phyloP scores from a whole-genome alignment of 495 filamentous ascomycete species.

The Ascodesmis nigricans region DNA sequence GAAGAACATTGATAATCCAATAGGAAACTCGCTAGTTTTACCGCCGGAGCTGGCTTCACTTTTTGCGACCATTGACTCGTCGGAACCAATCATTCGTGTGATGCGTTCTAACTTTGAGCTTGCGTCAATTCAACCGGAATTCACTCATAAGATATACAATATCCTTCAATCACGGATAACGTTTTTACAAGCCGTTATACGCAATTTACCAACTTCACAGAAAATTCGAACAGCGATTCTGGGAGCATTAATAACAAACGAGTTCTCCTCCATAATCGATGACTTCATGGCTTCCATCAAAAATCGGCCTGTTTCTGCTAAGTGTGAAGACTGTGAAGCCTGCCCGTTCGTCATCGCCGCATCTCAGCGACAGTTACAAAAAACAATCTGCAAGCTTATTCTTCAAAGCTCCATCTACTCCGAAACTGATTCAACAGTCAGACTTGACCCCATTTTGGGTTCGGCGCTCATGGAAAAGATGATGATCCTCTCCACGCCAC shows the following conservation, averaged over 20 bases:
- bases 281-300: constrained; percentile 7
- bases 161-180: constrained; percentile 6
- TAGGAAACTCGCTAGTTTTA: too few species aligned
- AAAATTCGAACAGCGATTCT: constrained; percentile 11
- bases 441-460: constrained; percentile 10
- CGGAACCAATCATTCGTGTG: constrained; percentile 8
- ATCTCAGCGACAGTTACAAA: constrained; percentile 9
- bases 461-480: constrained; percentile 13
- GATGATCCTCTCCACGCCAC: constrained; percentile 2
- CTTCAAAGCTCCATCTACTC: constrained; percentile 11
- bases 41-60: not conserved
- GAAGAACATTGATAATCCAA: not conserved
- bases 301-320: constrained; percentile 6
- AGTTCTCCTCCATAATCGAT: constrained; percentile 8
- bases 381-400: constrained; percentile 10
- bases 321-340: constrained; percentile 14
- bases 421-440: constrained; percentile 5
- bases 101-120: constrained; percentile 6
- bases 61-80: constrained; percentile 3
- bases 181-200: constrained; percentile 9
- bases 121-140: constrained; percentile 5
- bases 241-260: constrained; percentile 8
- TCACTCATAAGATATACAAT: constrained; percentile 4
- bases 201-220: constrained; percentile 8
- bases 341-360: constrained; percentile 9